Base-by-base conservation (phyloP, 139 green algal species). In the Cymbomonas tetramitiformis region DNA sequence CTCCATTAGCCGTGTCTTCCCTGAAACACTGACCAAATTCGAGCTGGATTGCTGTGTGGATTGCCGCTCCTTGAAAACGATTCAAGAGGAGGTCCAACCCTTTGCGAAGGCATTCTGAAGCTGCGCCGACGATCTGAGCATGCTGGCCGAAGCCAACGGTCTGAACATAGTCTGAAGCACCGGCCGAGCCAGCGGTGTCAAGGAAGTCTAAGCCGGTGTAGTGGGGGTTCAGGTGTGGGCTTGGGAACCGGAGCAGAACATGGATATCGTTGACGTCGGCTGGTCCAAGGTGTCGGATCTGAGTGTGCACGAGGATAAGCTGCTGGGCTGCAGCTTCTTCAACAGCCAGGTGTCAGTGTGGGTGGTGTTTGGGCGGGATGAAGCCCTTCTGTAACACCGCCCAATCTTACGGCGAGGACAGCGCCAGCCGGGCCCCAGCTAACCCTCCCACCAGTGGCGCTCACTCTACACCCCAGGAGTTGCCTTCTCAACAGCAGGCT, bases 181-280 rank as follows among this genome's bases (percentile, higher is more conserved):
- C n/a, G n/a, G n/a, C n/a, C n/a, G n/a, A n/a, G n/a, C n/a, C n/a
- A n/a, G n/a, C n/a, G n/a, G n/a, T n/a, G n/a, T n/a, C n/a, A n/a
- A n/a, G n/a, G n/a, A n/a, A n/a, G n/a, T n/a, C n/a, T n/a, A n/a
- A n/a, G n/a, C n/a, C n/a, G n/a, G n/a, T n/a, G n/a, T n/a, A n/a
- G n/a, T n/a, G n/a, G n/a, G n/a, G n/a, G n/a, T n/a, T n/a, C n/a
- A n/a, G 19, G 76, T 84, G 26, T 87, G 77, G 75, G 40, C 53
- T 0, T 84, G 68, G 67, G 84, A 93, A 67, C 80, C 80, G 9
- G 38, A 66, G 48, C 34, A 58, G 38, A 60, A 68, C 38, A 61
- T 72, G n/a, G 80, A 88, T 56, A 70, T 51, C 8, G 71, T 90
- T 29, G 69, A 83, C 30, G 43, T 85, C 21, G 61, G 67, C 1